Evolutionary conservation across 306 rosid genomes (phyloP), one percentile per base, ranked within the genome.

Genomic region (Cercis canadensis): DNA sequence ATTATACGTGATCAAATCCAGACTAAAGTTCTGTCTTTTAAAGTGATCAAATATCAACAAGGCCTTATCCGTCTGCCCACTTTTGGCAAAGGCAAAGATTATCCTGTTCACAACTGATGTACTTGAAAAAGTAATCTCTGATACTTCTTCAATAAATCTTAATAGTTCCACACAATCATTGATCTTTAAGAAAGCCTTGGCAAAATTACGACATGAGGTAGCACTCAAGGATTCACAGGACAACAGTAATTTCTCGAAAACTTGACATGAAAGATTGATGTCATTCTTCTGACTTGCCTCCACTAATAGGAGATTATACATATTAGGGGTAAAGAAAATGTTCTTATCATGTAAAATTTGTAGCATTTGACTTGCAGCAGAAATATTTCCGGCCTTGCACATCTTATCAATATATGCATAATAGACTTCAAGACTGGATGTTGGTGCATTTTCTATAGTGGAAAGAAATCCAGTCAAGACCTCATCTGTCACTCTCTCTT

Each of bases 41-140:
- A 81, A 69, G 73, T 82, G 82, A 74, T 76, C 56, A 80, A 84
- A 92, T 77, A 92, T 76, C 75, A 58, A 53, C 78, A 87, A 78
- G 56, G 98, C 92, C 71, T 78, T 82, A 15, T 92, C 95, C 70
- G 68, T 70, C 84, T 89, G 83, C 75, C 92, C 83, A 75, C 90
- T 75, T 81, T 80, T 80, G 44, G 84, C 80, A 63, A 89, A 88
- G 31, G 95, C 87, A 56, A 45, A 86, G 74, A 92, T 80, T 66
- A 87, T 80, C 75, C 72, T 74, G 85, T 89, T 89, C 18, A 92
- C 61, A 37, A 83, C 83, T 32, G 82, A 50, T 59, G 74, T n/a
- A 32, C 86, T 79, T 1, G 88, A 88, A 78, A 46, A 57, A 29
- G 75, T 81, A 62, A 78, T 51, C 65, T 80, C 82, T 11, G 80